Percentiles rank a stretch among this genome's conserved stretches.
phyloP scores from a whole-genome alignment of 1,139 yeast species.

The Hyphopichia khmerensis region DNA sequence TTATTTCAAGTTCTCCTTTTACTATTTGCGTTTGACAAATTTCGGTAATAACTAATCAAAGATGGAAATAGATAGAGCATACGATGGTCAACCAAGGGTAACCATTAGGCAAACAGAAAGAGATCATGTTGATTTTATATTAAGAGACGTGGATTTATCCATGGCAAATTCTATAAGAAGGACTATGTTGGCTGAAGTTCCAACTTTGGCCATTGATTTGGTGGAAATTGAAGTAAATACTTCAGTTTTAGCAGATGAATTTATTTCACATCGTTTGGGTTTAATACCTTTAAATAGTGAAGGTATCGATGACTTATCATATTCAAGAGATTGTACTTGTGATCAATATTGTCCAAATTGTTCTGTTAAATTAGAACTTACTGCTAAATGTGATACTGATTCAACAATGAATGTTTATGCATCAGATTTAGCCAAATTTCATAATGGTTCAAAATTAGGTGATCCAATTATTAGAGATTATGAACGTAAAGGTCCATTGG shows the following conservation, averaged over 20 bases:
- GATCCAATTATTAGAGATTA: conserved; percentile 82
- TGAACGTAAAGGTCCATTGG: conserved; percentile 75
- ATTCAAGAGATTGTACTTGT: conserved; percentile 95
- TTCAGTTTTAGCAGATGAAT: conserved; percentile 94
- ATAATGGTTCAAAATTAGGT: conserved; percentile 58
- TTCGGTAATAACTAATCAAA: too few relatives aligned
- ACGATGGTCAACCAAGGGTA: conserved; percentile 62
- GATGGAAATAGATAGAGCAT: conserved; percentile 36
- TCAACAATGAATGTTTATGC: conserved; percentile 89
- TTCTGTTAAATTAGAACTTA: conserved; percentile 79
- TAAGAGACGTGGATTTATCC: conserved; percentile 84
- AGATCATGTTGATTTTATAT: conserved; percentile 87
- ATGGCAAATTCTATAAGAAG: conserved; percentile 92
- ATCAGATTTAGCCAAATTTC: conserved; percentile 66
- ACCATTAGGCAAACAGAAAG: conserved; percentile 83
- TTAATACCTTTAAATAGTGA: conserved; percentile 83
- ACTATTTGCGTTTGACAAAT: too few relatives aligned
- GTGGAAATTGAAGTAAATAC: conserved; percentile 94
- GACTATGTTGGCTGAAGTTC: conserved; percentile 93
- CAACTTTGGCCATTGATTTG: conserved; percentile 91
- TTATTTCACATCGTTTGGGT: conserved; percentile 90
- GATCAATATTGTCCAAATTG: conserved; percentile 96
- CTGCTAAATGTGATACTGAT: conserved; percentile 87
- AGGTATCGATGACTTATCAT: conserved; percentile 75
- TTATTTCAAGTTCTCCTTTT: too few relatives aligned